Base-by-base conservation (phyloP, 148 eudicot genomes). In the Suaeda aralocaspica region DNA sequence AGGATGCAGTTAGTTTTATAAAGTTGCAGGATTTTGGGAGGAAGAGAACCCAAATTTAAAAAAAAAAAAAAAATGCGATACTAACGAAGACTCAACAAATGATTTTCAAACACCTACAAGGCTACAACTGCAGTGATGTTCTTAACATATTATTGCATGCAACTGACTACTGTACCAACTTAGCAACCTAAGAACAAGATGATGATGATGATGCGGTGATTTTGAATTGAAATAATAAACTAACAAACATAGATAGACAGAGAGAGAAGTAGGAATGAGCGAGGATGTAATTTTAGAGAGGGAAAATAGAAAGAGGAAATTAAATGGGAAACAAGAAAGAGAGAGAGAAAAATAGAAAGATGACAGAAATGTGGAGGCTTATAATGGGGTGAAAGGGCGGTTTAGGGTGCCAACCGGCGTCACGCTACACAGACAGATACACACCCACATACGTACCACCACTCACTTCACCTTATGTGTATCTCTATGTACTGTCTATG, bases 321-420 rank as follows among this genome's bases (percentile, higher is more conserved):
- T 25, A 34, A 12, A 57, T 25, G n/a, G 16, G 21, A 21, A 50
- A 21, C 52, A 57, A 59, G 42, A 39, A 60, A 19, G 30, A 25
- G 72, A 63, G 75, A 59, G 14, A 36, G 72, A 48, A 55, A 53
- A 52, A 56, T 44, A 56, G 45, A 28, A 36, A 46, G 45, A 44
- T 31, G 14, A 50, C 53, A 63, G 67, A 64, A 74, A 78, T 77
- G 84, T 81, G 88, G 87, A 76, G 63, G 86, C 6, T 45, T 81
- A 74, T 81, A 80, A 86, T 76, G 83, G 87, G 87, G 36, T 33
- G 67, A 62, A 70, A 28, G 68, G 74, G 79, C 87, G 90, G 90
- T 89, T 78, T 71, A 29, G 21, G 73, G 73, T 88, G 87, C 89
- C 90, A 84, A 78, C 79, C 88, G 90, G 88, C 90, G 86, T 77